Conservation (phyloP, 2,329 filamentous ascomycete species). For the Drechslerella dactyloides region DNA sequence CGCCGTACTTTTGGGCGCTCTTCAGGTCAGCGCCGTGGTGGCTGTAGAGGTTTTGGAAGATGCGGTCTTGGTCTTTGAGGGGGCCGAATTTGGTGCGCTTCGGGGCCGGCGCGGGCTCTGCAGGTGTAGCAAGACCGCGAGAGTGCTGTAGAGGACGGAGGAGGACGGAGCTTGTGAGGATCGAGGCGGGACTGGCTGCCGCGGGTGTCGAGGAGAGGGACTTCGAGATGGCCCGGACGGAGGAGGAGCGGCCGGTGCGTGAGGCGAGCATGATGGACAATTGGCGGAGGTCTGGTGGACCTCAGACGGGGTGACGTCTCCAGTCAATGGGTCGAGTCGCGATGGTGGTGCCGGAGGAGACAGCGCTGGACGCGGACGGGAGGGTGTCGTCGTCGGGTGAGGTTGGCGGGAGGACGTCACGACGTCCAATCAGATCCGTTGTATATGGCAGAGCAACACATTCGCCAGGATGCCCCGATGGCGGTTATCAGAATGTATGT, state of each 20-base stretch:
- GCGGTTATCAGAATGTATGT: no score
- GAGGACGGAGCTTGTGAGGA: constrained; percentile 50
- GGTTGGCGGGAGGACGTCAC: constrained; percentile 44
- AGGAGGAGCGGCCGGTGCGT: constrained; percentile 35
- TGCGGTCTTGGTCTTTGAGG: constrained; percentile 93
- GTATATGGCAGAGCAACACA: constrained; percentile 29
- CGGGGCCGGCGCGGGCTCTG: constrained; percentile 71
- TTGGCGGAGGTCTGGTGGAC: constrained; percentile 19
- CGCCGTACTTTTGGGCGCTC: constrained; percentile 95
- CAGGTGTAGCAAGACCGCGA: constrained; percentile 80
- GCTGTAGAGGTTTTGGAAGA: constrained; percentile 98
- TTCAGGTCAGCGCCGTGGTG: constrained; percentile 90
- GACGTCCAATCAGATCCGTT: constrained; percentile 35
- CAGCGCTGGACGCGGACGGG: background rate
- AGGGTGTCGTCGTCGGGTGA: constrained; percentile 16
- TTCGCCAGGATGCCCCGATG: background rate
- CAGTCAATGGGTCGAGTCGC: constrained; percentile 40
- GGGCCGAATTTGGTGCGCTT: constrained; percentile 78
- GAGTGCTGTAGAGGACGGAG: constrained; percentile 64
- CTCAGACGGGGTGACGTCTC: constrained; percentile 27
- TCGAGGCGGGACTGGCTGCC: constrained; percentile 49
- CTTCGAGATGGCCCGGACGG: constrained; percentile 43
- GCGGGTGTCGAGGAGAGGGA: constrained; percentile 36
- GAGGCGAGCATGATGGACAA: constrained; percentile 44
- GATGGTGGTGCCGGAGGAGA: background rate